Evolutionary conservation across 345 rosid genomes (phyloP).

Genomic region (Camelina laxa): DNA sequence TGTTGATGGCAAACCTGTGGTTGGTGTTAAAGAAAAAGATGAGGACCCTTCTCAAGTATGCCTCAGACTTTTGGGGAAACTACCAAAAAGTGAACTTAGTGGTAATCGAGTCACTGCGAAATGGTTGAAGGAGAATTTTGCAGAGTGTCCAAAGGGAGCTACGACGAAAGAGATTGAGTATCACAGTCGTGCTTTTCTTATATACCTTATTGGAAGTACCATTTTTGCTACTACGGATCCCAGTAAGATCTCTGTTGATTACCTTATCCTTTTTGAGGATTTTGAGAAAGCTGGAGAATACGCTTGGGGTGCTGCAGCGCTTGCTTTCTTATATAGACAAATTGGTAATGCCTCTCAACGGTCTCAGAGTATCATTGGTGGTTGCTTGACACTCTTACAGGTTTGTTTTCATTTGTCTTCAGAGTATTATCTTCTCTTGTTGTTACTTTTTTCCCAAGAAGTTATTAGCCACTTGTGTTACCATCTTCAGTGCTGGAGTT

Average conservation of each 20-base stretch:
- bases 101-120: slow-evolving; percentile 79
- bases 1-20: slow-evolving; percentile 74
- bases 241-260: slow-evolving; percentile 76
- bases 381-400: slow-evolving; percentile 79
- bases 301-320: slow-evolving; percentile 84
- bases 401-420: slow-evolving; percentile 36
- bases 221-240: slow-evolving; percentile 76
- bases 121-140: slow-evolving; percentile 75
- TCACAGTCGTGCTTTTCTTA: slow-evolving; percentile 72
- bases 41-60: slow-evolving; percentile 62
- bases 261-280: slow-evolving; percentile 63
- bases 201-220: slow-evolving; percentile 77
- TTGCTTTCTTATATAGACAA: slow-evolving; percentile 77
- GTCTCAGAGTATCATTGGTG: slow-evolving; percentile 80
- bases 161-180: slow-evolving; percentile 51
- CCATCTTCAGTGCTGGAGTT: slow-evolving; percentile 74
- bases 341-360: slow-evolving; percentile 80
- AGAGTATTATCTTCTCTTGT: not conserved
- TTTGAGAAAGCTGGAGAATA: slow-evolving; percentile 72
- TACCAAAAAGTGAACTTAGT: slow-evolving; percentile 59
- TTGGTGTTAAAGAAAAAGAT: slow-evolving; percentile 52
- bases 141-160: slow-evolving; percentile 67
- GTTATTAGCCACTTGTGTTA: slow-evolving; percentile 1
- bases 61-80: slow-evolving; percentile 56
- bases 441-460: not conserved